Evolutionary conservation across 306 rosid genomes (phyloP), one percentile per base, ranked within the genome.

Genomic region (Cyclanthera cordifolia): DNA sequence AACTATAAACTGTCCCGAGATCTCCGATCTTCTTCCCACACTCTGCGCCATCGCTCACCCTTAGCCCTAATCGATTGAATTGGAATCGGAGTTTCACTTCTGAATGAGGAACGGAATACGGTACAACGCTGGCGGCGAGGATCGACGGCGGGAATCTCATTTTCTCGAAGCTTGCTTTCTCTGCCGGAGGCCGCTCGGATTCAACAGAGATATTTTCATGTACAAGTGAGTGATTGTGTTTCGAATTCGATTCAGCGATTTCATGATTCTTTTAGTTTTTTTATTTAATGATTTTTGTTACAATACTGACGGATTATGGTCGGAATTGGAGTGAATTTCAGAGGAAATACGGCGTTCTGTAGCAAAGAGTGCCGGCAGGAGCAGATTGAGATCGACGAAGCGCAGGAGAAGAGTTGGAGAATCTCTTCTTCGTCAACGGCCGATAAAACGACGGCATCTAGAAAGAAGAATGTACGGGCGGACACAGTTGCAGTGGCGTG

Each of bases 281-380:
- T 43, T 21, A 5, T 12, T 34, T 63, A 47, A n/a, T 16, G 20
- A 58, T 34, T 20, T 37, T 48, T 67, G 77, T 64, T 0, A 78
- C 2, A 21, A 23, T 45, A 51, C 24, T 70, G 66, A 70, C 14
- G 59, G 58, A 41, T 0, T 70, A 21, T 70, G 65, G 3, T 57
- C 45, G 0, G 30, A 24, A 43, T 67, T 17, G 48, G 10, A 48
- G 0, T 12, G 41, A 23, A 15, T 50, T 72, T 58, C 86, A 92
- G 97, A 80, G 97, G 97, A 66, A 84, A 92, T 61, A 89, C 95
- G 57, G 95, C 96, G 49, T 92, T 92, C 52, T 92, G 97, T 67
- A 89, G 97, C 86, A 77, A 87, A 80, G 97, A 92, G 79, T 92
- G 97, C 66, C 90, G 96, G 48, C 81, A 89, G 45, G 95, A 89